Conservation (phyloP, 176 grass and related monocot genomes). For the Olyra latifolia region DNA sequence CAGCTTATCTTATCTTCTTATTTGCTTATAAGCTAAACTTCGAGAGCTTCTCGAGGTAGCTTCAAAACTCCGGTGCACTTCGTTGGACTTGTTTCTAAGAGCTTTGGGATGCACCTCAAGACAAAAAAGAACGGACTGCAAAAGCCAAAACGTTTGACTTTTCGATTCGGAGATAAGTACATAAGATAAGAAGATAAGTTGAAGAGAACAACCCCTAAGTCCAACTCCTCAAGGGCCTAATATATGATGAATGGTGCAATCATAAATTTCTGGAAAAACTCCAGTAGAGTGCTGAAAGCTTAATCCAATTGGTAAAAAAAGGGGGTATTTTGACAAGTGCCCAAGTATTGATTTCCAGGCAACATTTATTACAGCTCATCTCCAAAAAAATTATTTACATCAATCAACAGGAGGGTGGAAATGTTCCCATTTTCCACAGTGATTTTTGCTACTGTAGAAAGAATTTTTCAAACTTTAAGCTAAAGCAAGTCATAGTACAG, state of each 20-base stretch:
- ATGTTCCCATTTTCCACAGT: background rate
- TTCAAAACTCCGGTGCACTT: no score
- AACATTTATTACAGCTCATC: background rate
- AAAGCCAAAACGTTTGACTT: no score
- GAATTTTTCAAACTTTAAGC: background rate
- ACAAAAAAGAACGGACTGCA: no score
- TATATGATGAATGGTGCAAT: background rate
- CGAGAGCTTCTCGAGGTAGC: no score
- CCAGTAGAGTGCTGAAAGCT: background rate
- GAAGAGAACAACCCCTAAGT: no score
- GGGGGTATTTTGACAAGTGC: background rate
- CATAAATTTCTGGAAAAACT: background rate
- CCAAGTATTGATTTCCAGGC: background rate
- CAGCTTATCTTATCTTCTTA: no score
- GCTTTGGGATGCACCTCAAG: no score
- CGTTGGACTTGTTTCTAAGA: no score
- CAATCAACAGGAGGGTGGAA: background rate
- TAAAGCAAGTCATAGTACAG: background rate
- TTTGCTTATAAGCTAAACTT: no score
- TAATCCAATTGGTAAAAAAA: background rate
- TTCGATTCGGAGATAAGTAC: no score
- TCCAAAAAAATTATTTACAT: background rate
- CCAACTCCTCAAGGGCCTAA: background rate
- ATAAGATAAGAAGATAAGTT: no score
- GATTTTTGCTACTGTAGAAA: background rate